A percentile compares a stretch with the other conserved stretches of the same genome.
Evolutionary conservation across 176 grass and related monocot species (phyloP).

Genomic region (Lolium rigidum): DNA sequence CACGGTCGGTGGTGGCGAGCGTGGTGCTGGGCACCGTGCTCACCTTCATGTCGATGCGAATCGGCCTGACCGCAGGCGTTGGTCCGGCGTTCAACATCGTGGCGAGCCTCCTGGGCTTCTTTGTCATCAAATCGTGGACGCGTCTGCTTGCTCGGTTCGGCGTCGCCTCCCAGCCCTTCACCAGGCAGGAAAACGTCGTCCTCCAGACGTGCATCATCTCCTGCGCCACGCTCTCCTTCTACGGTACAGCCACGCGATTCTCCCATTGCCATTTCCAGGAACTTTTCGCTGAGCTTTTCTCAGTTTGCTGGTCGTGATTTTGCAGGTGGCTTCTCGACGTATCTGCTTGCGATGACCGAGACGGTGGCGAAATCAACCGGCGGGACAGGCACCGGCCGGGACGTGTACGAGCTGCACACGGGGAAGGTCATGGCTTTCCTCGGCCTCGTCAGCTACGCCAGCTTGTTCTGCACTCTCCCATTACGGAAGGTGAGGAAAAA

Average conservation of each 20-base stretch:
- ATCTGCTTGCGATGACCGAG: slow-evolving; percentile 46
- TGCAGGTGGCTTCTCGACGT: slow-evolving; percentile 56
- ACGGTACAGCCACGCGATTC: slow-evolving; percentile 22
- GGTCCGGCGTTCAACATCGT: slow-evolving; percentile 61
- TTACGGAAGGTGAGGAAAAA: slow-evolving; percentile 34
- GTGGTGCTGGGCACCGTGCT: slow-evolving; percentile 39
- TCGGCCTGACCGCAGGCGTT: slow-evolving; percentile 45
- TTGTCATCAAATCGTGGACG: slow-evolving; percentile 45
- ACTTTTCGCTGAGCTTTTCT: not conserved
- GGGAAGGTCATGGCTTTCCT: slow-evolving; percentile 51
- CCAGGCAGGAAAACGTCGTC: slow-evolving; percentile 51
- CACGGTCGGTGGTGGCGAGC: slow-evolving; percentile 37
- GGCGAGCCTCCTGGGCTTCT: slow-evolving; percentile 56
- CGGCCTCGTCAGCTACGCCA: slow-evolving; percentile 52
- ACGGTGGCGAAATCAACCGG: slow-evolving; percentile 33
- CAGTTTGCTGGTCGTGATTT: not conserved
- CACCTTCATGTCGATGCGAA: slow-evolving; percentile 62
- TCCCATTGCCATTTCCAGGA: not conserved
- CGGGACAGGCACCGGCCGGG: not conserved
- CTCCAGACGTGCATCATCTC: slow-evolving; percentile 56
- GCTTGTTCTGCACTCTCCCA: slow-evolving; percentile 48
- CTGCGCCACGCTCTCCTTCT: slow-evolving; percentile 40
- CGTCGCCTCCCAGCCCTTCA: slow-evolving; percentile 43
- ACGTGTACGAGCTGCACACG: slow-evolving; percentile 22
- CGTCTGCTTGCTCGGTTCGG: slow-evolving; percentile 35